Conservation (phyloP, 2,329 filamentous ascomycete species). For the Hypoxylon sp. region DNA sequence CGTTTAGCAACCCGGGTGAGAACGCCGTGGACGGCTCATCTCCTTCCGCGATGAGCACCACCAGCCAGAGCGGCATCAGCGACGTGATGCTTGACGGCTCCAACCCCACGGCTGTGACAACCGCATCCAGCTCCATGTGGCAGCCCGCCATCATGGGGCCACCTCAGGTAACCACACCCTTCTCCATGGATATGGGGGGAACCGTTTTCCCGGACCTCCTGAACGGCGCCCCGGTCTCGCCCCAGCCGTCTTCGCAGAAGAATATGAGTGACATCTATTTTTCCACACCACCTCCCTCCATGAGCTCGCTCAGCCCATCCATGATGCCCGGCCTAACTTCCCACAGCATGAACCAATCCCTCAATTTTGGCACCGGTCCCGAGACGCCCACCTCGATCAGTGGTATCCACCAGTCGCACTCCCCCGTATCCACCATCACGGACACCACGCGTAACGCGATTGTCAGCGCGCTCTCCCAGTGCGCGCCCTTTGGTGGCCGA, state of each 20-base stretch:
- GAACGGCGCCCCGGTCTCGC: slow-evolving; percentile 76
- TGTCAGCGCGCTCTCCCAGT: slow-evolving; percentile 66
- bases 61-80: slow-evolving; percentile 89
- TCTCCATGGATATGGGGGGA: slow-evolving; percentile 77
- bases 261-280: slow-evolving; percentile 79
- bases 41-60: slow-evolving; percentile 93
- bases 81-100: slow-evolving; percentile 90
- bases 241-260: slow-evolving; percentile 77
- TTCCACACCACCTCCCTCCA: slow-evolving; percentile 77
- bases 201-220: slow-evolving; percentile 81
- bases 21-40: slow-evolving; percentile 91
- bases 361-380: slow-evolving; percentile 71
- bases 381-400: slow-evolving; percentile 78
- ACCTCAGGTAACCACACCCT: slow-evolving; percentile 72
- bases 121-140: slow-evolving; percentile 70
- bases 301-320: slow-evolving; percentile 77
- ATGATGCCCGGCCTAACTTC: slow-evolving; percentile 71
- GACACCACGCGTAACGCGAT: slow-evolving; percentile 70
- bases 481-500: slow-evolving; percentile 64
- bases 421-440: slow-evolving; percentile 70
- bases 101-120: slow-evolving; percentile 66
- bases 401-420: slow-evolving; percentile 67
- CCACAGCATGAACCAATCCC: slow-evolving; percentile 70
- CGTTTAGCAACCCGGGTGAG: slow-evolving; percentile 74
- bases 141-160: slow-evolving; percentile 74